Percentiles rank a stretch among this genome's conserved stretches.
phyloP scores from a whole-genome alignment of 106 monocot species.

The Dioscorea zingiberensis region DNA sequence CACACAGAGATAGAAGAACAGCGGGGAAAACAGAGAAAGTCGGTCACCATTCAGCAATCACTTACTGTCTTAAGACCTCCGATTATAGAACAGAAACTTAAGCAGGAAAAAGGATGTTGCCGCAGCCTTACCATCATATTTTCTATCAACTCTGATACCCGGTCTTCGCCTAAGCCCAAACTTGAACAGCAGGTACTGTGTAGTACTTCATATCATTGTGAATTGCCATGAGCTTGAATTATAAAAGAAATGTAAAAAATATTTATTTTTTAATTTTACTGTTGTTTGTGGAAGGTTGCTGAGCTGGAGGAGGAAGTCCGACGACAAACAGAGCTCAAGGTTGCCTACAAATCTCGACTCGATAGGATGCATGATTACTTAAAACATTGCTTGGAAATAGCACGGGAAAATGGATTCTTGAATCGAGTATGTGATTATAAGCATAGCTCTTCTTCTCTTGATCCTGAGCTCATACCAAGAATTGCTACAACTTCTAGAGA shows the following conservation, averaged over 20 bases:
- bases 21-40: neutral
- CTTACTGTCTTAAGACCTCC: too few species aligned
- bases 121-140: slow-evolving; percentile 5
- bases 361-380: slow-evolving; percentile 29
- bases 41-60: neutral
- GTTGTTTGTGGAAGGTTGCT: slow-evolving; percentile 6
- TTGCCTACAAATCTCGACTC: slow-evolving; percentile 12
- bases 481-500: neutral
- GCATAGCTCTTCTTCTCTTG: neutral
- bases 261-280: neutral
- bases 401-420: slow-evolving; percentile 23
- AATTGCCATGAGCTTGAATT: too few species aligned
- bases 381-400: slow-evolving; percentile 19
- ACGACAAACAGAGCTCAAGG: slow-evolving; percentile 17
- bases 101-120: slow-evolving; percentile 3
- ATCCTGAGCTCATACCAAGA: neutral
- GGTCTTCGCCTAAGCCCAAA: neutral
- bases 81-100: neutral
- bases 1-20: neutral
- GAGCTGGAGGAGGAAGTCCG: slow-evolving; percentile 20
- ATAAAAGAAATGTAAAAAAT: too few species aligned
- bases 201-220: neutral
- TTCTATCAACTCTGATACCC: slow-evolving; percentile 9
- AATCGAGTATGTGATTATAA: neutral
- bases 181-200: slow-evolving; percentile 12